phyloP scores from a whole-genome alignment of 2,329 filamentous ascomycete genomes.

The Xylariaceae sp. region DNA sequence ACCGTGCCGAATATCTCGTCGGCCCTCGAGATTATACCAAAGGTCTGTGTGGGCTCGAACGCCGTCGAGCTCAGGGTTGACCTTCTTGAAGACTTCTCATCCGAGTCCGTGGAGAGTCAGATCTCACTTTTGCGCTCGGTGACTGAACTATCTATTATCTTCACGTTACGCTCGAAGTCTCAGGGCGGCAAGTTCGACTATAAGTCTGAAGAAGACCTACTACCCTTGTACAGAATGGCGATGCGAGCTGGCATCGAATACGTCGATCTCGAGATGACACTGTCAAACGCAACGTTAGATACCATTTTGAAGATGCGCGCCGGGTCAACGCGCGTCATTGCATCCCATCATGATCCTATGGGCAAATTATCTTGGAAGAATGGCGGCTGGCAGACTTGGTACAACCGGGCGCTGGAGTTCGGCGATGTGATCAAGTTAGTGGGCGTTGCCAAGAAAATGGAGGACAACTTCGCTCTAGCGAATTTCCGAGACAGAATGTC shows the following conservation, averaged over 20 bases:
- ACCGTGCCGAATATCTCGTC: conserved; percentile 72
- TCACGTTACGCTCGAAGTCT: conserved; percentile 79
- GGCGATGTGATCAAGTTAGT: conserved; percentile 95
- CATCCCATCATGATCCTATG: conserved; percentile 87
- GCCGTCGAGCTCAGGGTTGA: conserved; percentile 94
- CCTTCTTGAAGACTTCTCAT: conserved; percentile 69
- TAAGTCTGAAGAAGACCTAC: conserved; percentile 63
- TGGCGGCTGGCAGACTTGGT: conserved; percentile 86
- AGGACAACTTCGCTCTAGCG: conserved; percentile 83
- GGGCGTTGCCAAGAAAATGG: conserved; percentile 68
- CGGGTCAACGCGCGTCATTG: conserved; percentile 77
- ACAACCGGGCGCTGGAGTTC: conserved; percentile 84
- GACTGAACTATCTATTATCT: conserved; percentile 78
- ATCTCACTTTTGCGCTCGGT: conserved; percentile 71
- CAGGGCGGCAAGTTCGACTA: conserved; percentile 91
- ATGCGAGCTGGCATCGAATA: conserved; percentile 86
- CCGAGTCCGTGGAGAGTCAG: conserved; percentile 78
- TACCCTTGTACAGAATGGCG: conserved; percentile 72
- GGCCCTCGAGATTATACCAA: conserved; percentile 61
- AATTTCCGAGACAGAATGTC: conserved; percentile 77
- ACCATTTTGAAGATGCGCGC: conserved; percentile 61
- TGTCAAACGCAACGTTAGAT: conserved; percentile 71
- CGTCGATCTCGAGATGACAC: conserved; percentile 86
- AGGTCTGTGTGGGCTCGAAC: conserved; percentile 79
- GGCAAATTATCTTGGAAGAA: conserved; percentile 81